Conservation (phyloP, 1,139 yeast species). For the Yarrowia galli region DNA sequence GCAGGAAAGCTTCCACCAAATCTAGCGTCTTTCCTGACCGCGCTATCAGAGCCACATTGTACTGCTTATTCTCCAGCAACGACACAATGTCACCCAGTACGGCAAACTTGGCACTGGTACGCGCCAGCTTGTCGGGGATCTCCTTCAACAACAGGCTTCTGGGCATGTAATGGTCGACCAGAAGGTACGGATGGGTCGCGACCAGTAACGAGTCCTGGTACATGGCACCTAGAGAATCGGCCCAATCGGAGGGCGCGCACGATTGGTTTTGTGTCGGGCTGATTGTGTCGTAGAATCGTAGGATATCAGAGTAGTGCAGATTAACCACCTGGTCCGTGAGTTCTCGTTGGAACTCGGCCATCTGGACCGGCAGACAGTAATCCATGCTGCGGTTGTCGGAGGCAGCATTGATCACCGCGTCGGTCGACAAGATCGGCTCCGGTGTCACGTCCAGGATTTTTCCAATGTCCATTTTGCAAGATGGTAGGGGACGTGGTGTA, state of each 20-base stretch:
- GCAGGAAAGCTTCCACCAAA: slow-evolving; percentile 74
- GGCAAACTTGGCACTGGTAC: slow-evolving; percentile 85
- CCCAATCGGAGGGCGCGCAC: slow-evolving; percentile 49
- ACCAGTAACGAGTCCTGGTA: slow-evolving; percentile 78
- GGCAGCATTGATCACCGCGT: slow-evolving; percentile 53
- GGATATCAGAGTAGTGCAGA: slow-evolving; percentile 86
- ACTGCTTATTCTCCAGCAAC: slow-evolving; percentile 52
- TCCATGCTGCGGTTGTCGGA: slow-evolving; percentile 57
- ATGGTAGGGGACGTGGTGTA: neutral
- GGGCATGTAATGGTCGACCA: slow-evolving; percentile 87
- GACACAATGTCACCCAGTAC: slow-evolving; percentile 62
- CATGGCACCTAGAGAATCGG: slow-evolving; percentile 65
- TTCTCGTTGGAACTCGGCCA: slow-evolving; percentile 88
- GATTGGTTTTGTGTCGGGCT: slow-evolving; percentile 44
- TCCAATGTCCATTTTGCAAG: slow-evolving; percentile 67
- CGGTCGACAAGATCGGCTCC: slow-evolving; percentile 68
- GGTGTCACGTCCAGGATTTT: slow-evolving; percentile 84
- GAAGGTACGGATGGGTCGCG: slow-evolving; percentile 85
- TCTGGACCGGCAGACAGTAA: slow-evolving; percentile 82
- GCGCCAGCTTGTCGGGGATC: slow-evolving; percentile 74
- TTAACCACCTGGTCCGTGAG: slow-evolving; percentile 93
- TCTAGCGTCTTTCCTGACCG: slow-evolving; percentile 73
- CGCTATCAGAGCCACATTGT: slow-evolving; percentile 61
- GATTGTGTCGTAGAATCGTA: slow-evolving; percentile 73
- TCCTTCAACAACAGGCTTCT: slow-evolving; percentile 79